Conservation (phyloP, 306 rosid species). For the Vicia faba region DNA sequence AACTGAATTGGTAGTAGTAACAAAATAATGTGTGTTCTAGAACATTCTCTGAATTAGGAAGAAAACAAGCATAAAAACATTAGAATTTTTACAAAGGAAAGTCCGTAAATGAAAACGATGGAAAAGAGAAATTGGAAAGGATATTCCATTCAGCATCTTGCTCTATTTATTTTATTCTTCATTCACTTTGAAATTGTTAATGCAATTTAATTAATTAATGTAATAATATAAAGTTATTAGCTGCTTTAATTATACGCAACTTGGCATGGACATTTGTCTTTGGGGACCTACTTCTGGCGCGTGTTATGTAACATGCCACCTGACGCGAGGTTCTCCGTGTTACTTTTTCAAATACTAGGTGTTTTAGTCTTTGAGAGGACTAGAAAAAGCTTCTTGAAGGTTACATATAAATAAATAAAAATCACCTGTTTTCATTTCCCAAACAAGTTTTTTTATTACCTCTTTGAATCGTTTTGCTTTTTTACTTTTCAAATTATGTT, state of each 20-base stretch:
- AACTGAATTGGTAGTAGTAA: too few species aligned
- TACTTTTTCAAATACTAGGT: too few species aligned
- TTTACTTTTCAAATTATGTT: too few species aligned
- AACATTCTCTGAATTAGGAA: conserved; percentile 14
- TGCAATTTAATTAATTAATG: too few species aligned
- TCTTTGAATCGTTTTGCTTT: too few species aligned
- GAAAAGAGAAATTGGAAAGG: conserved; percentile 1
- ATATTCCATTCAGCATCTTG: conserved; percentile 36
- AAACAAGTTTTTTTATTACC: too few species aligned
- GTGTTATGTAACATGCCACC: not conserved
- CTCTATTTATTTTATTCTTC: conserved; percentile 17
- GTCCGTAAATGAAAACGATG: conserved; percentile 3
- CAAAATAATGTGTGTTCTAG: not conserved
- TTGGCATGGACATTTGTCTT: not conserved
- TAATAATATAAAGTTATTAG: not conserved
- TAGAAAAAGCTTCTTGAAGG: too few species aligned
- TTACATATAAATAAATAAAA: too few species aligned
- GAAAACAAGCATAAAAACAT: conserved; percentile 10
- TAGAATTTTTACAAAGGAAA: not conserved
- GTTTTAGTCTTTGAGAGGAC: too few species aligned
- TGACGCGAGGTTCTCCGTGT: not conserved
- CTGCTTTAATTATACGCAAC: conserved; percentile 15
- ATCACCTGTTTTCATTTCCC: too few species aligned
- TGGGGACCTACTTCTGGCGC: not conserved
- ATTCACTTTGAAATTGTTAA: conserved; percentile 3